Conservation (phyloP, 2,329 filamentous ascomycete genomes). For the Didymella arachidicola region DNA sequence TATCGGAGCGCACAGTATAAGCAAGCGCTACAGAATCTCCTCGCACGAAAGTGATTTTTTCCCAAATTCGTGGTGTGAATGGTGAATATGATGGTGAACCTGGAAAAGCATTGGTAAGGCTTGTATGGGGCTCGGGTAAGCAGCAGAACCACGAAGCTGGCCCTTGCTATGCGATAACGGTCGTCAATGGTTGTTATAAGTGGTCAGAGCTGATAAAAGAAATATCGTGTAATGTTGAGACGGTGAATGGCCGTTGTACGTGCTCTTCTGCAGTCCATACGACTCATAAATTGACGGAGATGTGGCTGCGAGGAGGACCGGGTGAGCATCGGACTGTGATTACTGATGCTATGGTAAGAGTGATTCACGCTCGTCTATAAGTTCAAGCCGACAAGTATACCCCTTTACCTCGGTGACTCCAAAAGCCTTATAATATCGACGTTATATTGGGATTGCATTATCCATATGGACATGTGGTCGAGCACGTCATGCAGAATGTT, state of each 20-base stretch:
- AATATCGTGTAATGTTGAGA: neutral
- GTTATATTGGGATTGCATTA: neutral
- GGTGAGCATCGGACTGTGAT: neutral
- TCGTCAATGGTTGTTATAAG: neutral
- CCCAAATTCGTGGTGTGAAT: neutral
- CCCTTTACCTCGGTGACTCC: neutral
- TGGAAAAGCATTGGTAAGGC: neutral
- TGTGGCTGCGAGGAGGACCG: neutral
- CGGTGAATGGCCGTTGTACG: too few species aligned
- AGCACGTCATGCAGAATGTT: neutral
- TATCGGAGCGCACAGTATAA: neutral
- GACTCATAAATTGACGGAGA: neutral
- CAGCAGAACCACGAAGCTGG: neutral
- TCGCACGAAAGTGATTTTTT: neutral
- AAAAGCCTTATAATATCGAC: neutral
- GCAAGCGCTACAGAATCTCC: neutral
- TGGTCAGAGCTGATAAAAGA: too few species aligned
- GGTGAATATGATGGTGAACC: neutral
- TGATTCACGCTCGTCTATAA: neutral
- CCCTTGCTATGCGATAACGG: neutral
- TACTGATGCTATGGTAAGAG: neutral
- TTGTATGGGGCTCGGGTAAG: neutral
- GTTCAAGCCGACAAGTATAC: neutral
- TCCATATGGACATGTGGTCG: neutral
- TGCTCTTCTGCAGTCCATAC: neutral